phyloP scores from a whole-genome alignment of 257 asterid species.

The Solanum ahanhuiri region DNA sequence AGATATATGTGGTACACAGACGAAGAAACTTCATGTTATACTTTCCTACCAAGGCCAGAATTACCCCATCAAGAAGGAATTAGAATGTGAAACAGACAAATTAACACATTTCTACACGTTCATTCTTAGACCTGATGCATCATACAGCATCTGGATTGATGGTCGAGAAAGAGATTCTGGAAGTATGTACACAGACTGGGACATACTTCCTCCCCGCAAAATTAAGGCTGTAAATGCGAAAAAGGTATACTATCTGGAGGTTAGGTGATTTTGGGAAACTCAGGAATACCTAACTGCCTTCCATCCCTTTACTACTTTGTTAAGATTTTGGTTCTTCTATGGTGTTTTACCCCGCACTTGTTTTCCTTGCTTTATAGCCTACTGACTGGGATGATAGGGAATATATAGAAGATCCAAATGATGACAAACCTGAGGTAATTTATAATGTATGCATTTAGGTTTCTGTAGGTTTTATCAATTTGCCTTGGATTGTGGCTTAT shows the following conservation, averaged over 20 bases:
- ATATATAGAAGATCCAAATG: slow-evolving; percentile 10
- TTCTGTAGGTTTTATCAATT: background rate
- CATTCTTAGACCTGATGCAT: slow-evolving; percentile 29
- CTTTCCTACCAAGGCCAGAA: slow-evolving; percentile 28
- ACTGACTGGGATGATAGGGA: slow-evolving; percentile 22
- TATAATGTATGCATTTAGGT: background rate
- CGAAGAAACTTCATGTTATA: slow-evolving; percentile 25
- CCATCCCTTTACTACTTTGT: background rate
- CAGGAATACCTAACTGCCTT: background rate
- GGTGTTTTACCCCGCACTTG: background rate
- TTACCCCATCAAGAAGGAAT: slow-evolving; percentile 25
- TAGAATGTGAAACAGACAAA: slow-evolving; percentile 31
- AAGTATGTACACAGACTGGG: slow-evolving; percentile 20
- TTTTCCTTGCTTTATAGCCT: slow-evolving; percentile 3
- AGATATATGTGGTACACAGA: slow-evolving; percentile 80
- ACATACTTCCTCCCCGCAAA: slow-evolving; percentile 16
- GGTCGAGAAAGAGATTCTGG: slow-evolving; percentile 13
- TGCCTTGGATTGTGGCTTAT: background rate
- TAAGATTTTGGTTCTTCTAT: background rate
- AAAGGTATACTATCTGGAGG: slow-evolving; percentile 4
- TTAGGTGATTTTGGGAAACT: background rate
- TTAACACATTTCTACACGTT: slow-evolving; percentile 31
- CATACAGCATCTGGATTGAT: slow-evolving; percentile 18
- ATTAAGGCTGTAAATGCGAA: slow-evolving; percentile 14
- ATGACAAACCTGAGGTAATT: slow-evolving; percentile 12